Base-by-base conservation (phyloP, 2,329 filamentous ascomycete genomes). In the Fusarium anthophilum region DNA sequence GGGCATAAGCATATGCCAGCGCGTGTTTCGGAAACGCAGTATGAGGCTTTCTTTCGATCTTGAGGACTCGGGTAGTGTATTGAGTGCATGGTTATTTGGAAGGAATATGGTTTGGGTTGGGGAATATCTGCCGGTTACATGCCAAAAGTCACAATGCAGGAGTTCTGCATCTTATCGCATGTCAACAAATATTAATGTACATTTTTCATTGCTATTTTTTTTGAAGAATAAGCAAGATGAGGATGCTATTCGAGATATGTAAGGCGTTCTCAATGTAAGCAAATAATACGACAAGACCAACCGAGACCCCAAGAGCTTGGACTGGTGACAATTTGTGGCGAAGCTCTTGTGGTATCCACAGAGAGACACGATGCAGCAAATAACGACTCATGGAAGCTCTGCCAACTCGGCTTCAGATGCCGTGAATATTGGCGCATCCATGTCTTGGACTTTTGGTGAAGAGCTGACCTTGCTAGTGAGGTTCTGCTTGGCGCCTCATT, bases 291-390 rank as follows among this genome's bases (percentile, higher is more conserved):
- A 51, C 14, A 48, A 44, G 38, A 35, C 54, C 58, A 63, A 69
- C 53, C 61, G 64, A 48, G 48, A 32, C 22, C 30, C 51, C 58
- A 59, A 63, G 58, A 69, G 63, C 70, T 61, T 57, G 56, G 48
- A n/a, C 66, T 51, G 50, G 38, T 57, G 37, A 24, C 48, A 32
- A 26, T 68, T 47, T 60, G 75, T 76, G 72, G 71, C 75, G 71
- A 73, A 74, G 76, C 73, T 62, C 51, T 12, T 26, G 37, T 56
- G 32, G 56, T 61, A 66, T 69, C 76, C 74, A 77, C 74, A 54
- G 48, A 58, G 35, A 60, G 38, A 63, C 66, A 76, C 72, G 63
- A 69, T 26, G 51, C 38, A 77, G 37, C 57, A 60, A 66, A 66
- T 70, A 68, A 72, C 24, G 54, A 12, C 28, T 63, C 70, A 43